Evolutionary conservation across 23 red algal species (phyloP).

Genomic region (Chondrus crispus): DNA sequence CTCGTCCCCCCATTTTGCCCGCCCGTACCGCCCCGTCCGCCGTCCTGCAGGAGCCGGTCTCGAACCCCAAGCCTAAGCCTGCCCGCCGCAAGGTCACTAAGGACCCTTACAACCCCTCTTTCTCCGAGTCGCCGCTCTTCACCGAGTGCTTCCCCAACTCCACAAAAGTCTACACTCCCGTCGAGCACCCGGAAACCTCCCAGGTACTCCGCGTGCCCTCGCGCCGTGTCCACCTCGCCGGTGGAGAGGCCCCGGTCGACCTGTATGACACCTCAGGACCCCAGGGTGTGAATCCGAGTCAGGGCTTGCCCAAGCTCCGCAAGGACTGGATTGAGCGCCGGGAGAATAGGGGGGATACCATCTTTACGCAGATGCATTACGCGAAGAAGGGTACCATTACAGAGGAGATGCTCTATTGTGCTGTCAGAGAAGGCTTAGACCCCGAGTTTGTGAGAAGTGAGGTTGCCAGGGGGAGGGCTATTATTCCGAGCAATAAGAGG

Average conservation of each 20-base stretch:
- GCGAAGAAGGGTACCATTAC: constrained; percentile 86
- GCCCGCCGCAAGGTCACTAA: not conserved
- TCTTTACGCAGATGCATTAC: constrained; percentile 99
- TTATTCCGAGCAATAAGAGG: constrained; percentile 90
- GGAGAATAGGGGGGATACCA: constrained; percentile 67
- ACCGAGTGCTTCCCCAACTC: constrained; percentile 84
- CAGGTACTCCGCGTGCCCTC: constrained; percentile 63
- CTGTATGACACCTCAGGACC: constrained; percentile 97
- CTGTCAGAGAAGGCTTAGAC: constrained; percentile 89
- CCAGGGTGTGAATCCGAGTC: constrained; percentile 73
- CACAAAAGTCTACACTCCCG: constrained; percentile 53
- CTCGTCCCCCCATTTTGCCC: too few species aligned
- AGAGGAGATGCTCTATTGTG: constrained; percentile 98
- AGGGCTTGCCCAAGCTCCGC: constrained; percentile 91
- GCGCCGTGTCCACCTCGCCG: constrained; percentile 74
- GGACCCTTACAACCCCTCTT: constrained; percentile 91
- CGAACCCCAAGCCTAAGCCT: not conserved
- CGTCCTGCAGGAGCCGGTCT: not conserved
- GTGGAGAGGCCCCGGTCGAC: constrained; percentile 78
- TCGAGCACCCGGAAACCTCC: constrained; percentile 63
- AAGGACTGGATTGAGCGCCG: constrained; percentile 77
- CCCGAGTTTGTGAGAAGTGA: constrained; percentile 94
- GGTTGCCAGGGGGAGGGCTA: constrained; percentile 91
- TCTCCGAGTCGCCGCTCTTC: constrained; percentile 70
- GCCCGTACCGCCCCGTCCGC: too few species aligned